Evolutionary conservation across 2,329 filamentous ascomycete genomes (phyloP).

Genomic region (Diaporthe sp.): DNA sequence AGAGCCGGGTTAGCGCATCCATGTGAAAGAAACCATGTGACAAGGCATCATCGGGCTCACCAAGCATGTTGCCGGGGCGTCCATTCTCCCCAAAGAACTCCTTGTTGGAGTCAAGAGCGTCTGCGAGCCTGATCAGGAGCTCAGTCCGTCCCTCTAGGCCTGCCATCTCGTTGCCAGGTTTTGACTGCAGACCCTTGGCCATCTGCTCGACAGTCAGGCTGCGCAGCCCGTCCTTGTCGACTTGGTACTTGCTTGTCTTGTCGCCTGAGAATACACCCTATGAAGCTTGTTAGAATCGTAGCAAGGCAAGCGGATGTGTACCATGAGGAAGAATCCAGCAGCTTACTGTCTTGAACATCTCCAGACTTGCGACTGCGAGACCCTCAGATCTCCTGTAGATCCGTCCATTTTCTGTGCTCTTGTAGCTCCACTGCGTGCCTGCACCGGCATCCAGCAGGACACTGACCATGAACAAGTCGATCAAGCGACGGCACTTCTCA

Average conservation of each 20-base stretch:
- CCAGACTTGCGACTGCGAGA: slow-evolving; percentile 78
- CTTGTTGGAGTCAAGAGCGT: slow-evolving; percentile 78
- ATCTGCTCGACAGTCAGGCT: slow-evolving; percentile 79
- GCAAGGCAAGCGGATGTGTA: neutral
- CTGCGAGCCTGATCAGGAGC: slow-evolving; percentile 78
- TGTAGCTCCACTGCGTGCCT: slow-evolving; percentile 91
- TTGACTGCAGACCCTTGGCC: slow-evolving; percentile 86
- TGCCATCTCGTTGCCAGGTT: slow-evolving; percentile 81
- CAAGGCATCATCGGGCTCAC: slow-evolving; percentile 61
- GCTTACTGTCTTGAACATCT: slow-evolving; percentile 88
- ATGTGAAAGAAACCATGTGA: slow-evolving; percentile 2
- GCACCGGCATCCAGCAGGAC: slow-evolving; percentile 89
- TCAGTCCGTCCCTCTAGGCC: slow-evolving; percentile 87
- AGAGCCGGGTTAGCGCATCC: slow-evolving; percentile 38
- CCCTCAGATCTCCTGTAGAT: slow-evolving; percentile 89
- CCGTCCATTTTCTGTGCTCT: slow-evolving; percentile 87
- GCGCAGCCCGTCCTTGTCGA: slow-evolving; percentile 84
- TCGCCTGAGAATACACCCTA: slow-evolving; percentile 88
- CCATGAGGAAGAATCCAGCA: neutral
- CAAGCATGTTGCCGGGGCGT: slow-evolving; percentile 93
- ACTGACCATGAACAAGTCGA: slow-evolving; percentile 83
- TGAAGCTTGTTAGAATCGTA: slow-evolving; percentile 15
- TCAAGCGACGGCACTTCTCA: slow-evolving; percentile 78
- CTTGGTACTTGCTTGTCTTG: slow-evolving; percentile 83
- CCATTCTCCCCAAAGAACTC: slow-evolving; percentile 87